Conservation (phyloP, 1,139 yeast species). For the Candida neerlandica region DNA sequence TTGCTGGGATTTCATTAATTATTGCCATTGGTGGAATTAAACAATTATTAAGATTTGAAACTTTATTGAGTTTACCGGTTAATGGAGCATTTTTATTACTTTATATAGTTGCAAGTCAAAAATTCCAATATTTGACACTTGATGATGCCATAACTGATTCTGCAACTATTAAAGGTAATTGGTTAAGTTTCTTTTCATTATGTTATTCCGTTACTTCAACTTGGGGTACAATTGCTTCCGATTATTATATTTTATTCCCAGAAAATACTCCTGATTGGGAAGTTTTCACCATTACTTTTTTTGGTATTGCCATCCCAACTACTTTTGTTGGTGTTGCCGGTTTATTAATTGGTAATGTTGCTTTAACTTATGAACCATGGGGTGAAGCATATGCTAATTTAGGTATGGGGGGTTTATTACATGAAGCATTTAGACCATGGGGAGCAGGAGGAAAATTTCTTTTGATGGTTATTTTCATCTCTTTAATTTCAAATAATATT, state of each 20-base stretch:
- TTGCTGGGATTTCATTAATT: conserved; percentile 61
- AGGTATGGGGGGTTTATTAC: conserved; percentile 81
- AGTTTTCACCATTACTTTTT: conserved; percentile 63
- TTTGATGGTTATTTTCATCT: conserved; percentile 66
- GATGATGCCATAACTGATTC: conserved; percentile 44
- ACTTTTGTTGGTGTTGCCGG: conserved; percentile 78
- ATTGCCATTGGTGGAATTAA: conserved; percentile 79
- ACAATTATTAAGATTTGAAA: conserved; percentile 68
- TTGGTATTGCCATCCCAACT: conserved; percentile 73
- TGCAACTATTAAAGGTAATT: conserved; percentile 55
- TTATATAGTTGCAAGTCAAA: conserved; percentile 65
- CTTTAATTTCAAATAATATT: conserved; percentile 79
- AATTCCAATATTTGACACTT: conserved; percentile 45
- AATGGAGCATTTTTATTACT: conserved; percentile 66
- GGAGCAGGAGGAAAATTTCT: conserved; percentile 78
- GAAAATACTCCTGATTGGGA: conserved; percentile 63
- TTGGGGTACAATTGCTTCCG: conserved; percentile 89
- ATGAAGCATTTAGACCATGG: conserved; percentile 74
- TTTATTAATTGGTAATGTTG: conserved; percentile 68
- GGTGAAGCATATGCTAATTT: conserved; percentile 52
- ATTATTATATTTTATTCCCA: conserved; percentile 82
- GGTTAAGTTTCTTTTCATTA: conserved; percentile 73
- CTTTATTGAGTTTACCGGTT: conserved; percentile 69
- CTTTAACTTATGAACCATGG: conserved; percentile 65
- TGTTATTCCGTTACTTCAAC: conserved; percentile 82